Conservation (phyloP, 331 rosid species). For the Quercus lobata region DNA sequence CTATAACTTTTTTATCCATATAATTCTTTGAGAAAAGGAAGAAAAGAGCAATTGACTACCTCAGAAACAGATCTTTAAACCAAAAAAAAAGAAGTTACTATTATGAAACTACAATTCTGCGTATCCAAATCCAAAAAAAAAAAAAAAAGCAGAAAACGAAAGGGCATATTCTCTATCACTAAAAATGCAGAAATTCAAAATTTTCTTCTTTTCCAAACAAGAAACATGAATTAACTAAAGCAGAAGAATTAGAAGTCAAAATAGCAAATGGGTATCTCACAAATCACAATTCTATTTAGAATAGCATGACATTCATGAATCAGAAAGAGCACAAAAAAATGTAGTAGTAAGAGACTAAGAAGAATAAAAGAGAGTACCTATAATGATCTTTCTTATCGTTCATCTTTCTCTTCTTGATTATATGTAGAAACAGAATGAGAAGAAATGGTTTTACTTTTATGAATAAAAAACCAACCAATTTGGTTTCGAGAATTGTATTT, state of each 20-base stretch:
- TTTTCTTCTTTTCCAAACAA: background rate
- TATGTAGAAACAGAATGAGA: no score
- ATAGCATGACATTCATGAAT: background rate
- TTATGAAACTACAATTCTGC: background rate
- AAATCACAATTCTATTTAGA: constrained; percentile 1
- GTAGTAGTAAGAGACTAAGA: background rate
- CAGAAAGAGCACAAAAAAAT: background rate
- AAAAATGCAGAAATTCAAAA: background rate
- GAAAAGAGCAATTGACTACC: background rate
- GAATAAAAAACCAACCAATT: no score
- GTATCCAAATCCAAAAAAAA: background rate
- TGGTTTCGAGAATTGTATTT: background rate
- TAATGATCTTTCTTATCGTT: background rate
- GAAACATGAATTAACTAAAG: no score
- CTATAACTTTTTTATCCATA: no score
- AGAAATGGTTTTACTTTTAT: no score
- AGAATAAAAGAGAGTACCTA: constrained; percentile 1
- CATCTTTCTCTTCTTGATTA: background rate
- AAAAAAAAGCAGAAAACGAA: background rate
- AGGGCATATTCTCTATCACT: background rate
- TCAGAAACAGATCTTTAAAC: background rate
- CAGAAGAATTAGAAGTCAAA: background rate
- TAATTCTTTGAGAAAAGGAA: no score
- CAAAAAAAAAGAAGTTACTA: background rate
- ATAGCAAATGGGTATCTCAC: constrained; percentile 1